Conservation (phyloP, 108 stramenopile species). For the Chaetoceros muelleri region DNA sequence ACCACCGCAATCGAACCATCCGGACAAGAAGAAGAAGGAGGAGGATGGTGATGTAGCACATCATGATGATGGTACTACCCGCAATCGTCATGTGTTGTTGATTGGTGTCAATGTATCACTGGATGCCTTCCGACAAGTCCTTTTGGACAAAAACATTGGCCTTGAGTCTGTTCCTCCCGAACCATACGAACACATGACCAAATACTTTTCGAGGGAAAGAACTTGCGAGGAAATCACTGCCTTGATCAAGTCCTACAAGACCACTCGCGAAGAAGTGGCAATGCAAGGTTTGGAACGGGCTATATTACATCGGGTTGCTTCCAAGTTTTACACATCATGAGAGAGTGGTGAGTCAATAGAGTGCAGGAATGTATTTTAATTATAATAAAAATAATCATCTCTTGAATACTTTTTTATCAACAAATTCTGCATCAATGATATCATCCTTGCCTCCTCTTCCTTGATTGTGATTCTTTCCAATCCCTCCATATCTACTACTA, state of each 20-base stretch:
- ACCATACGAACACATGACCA: background rate
- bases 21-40: too few species aligned
- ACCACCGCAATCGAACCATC: too few species aligned
- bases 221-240: background rate
- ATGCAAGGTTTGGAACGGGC: background rate
- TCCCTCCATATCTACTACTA: background rate
- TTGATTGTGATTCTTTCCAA: slow-evolving; percentile 9
- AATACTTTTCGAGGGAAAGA: background rate
- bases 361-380: too few species aligned
- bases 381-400: too few species aligned
- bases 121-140: background rate
- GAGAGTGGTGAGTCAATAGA: too few species aligned
- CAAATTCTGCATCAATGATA: slow-evolving; percentile 66
- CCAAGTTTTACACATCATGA: background rate
- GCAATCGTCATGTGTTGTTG: background rate
- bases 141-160: background rate
- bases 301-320: background rate
- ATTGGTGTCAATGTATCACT: background rate
- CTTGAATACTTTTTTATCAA: slow-evolving; percentile 60
- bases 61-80: background rate
- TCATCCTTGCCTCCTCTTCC: slow-evolving; percentile 39
- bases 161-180: background rate
- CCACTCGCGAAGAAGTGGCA: background rate
- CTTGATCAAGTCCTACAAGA: background rate
- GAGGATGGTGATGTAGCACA: too few species aligned